phyloP scores from a whole-genome alignment of 345 rosid genomes.

The Tarenaya hassleriana region DNA sequence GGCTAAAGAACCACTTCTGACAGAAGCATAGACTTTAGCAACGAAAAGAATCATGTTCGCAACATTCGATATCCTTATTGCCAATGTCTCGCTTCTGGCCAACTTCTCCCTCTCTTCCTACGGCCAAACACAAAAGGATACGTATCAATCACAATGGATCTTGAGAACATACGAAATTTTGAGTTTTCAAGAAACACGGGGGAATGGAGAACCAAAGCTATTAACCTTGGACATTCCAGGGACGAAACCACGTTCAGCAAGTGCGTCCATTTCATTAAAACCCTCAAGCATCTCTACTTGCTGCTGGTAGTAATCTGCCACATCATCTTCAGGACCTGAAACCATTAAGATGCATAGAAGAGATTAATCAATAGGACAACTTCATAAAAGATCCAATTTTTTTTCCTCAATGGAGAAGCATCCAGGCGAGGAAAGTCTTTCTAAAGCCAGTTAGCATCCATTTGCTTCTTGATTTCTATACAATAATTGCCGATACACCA shows the following conservation, averaged over 20 bases:
- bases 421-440: not conserved
- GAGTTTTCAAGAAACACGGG: not conserved
- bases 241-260: slow-evolving; percentile 86
- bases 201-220: slow-evolving; percentile 8
- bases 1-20: slow-evolving; percentile 86
- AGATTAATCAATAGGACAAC: too few relatives aligned
- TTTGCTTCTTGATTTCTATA: not conserved
- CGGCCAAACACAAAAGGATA: slow-evolving; percentile 15
- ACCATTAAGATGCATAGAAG: slow-evolving; percentile 17
- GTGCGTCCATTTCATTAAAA: slow-evolving; percentile 89
- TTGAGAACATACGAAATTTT: slow-evolving; percentile 2
- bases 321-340: slow-evolving; percentile 81
- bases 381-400: not conserved
- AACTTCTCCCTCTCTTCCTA: slow-evolving; percentile 84
- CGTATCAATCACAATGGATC: not conserved
- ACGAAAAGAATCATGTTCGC: slow-evolving; percentile 92
- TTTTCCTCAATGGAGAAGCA: not conserved
- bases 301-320: slow-evolving; percentile 95
- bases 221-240: slow-evolving; percentile 83
- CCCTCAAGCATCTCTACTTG: slow-evolving; percentile 97
- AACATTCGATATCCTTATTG: slow-evolving; percentile 80
- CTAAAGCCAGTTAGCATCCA: not conserved
- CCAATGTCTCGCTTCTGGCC: slow-evolving; percentile 87
- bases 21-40: slow-evolving; percentile 93
- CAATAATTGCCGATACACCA: not conserved